Base-by-base conservation (phyloP, 2,329 filamentous ascomycete species). In the Endoconidiophora polonica region DNA sequence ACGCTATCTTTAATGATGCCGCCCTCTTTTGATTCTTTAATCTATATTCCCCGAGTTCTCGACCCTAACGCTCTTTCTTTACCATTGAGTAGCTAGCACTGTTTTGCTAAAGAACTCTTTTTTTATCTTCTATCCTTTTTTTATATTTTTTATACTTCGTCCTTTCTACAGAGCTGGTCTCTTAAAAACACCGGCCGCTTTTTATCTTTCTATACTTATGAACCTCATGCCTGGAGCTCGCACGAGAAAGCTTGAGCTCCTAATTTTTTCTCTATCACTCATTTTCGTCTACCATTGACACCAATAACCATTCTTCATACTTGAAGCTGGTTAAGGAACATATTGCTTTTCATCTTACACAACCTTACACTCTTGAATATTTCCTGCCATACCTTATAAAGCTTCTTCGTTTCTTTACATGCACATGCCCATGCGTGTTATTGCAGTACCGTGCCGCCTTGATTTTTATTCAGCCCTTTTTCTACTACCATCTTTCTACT, bases 361-460 rank as follows among this genome's bases (percentile, higher is more conserved):
- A 14, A 6, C 23, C 16, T 2, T 14, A 18, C 45, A 4, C 20
- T 14, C 6, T 39, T 45, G 14, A 16, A 45, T 38, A 14, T 22
- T 10, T 33, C 23, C 16, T 46, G 10, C 14, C 45, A 22, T 18
- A 7, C 29, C 24, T 12, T 7, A 6, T 18, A 33, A 23, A 44
- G n/a, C 18, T 22, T 18, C 39, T 38, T 23, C 38, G 49, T 29
- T 50, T 46, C 16, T 18, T 43, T 10, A 49, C 47, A 49, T 49
- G 47, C 47, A 49, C 47, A 49, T 49, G 47, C 40, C 47, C 47
- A 49, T 49, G 47, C 47, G 40, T 49, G 47, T 43, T 42, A 43
- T 20, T 38, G 41, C 24, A 42, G 39, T 18, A 42, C 39, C 14
- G 12, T 12, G 5, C 3, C 16, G 6, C 16, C 7, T 42, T 20